Evolutionary conservation across 2,329 filamentous ascomycete genomes (phyloP).

Genomic region (Neofusicoccum laricinum): DNA sequence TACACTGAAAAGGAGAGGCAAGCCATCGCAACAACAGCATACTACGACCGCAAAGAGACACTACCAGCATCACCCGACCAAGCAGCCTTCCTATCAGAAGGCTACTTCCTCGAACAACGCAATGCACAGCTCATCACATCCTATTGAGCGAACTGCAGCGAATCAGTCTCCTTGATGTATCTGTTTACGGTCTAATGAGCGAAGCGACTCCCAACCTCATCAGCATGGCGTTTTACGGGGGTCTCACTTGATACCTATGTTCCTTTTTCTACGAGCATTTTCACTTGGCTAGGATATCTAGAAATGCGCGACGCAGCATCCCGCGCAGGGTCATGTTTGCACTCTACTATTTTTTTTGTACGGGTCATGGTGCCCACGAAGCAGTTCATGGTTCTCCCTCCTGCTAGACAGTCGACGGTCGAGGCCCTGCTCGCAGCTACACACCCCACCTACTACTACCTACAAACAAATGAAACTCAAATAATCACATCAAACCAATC

Average conservation of each 20-base stretch:
- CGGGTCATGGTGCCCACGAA: not conserved
- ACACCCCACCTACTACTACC: not conserved
- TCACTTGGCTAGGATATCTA: slow-evolving; percentile 7
- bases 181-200: slow-evolving; percentile 10
- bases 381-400: slow-evolving; percentile 6
- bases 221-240: slow-evolving; percentile 9
- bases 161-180: not conserved
- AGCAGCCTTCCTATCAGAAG: slow-evolving; percentile 35
- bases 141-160: slow-evolving; percentile 29
- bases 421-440: slow-evolving; percentile 6
- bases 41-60: slow-evolving; percentile 38
- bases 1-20: slow-evolving; percentile 45
- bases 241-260: slow-evolving; percentile 14
- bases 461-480: slow-evolving; percentile 1
- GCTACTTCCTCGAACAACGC: slow-evolving; percentile 41
- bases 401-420: slow-evolving; percentile 10
- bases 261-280: slow-evolving; percentile 3
- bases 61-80: slow-evolving; percentile 17
- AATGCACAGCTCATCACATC: slow-evolving; percentile 39
- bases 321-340: slow-evolving; percentile 14
- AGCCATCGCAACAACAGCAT: slow-evolving; percentile 45
- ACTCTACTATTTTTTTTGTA: not conserved
- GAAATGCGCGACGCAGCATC: slow-evolving; percentile 10
- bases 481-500: slow-evolving; percentile 3
- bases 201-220: slow-evolving; percentile 3